Evolutionary conservation across 1,139 yeast species (phyloP).

Genomic region (Suhomyces wounanorum): DNA sequence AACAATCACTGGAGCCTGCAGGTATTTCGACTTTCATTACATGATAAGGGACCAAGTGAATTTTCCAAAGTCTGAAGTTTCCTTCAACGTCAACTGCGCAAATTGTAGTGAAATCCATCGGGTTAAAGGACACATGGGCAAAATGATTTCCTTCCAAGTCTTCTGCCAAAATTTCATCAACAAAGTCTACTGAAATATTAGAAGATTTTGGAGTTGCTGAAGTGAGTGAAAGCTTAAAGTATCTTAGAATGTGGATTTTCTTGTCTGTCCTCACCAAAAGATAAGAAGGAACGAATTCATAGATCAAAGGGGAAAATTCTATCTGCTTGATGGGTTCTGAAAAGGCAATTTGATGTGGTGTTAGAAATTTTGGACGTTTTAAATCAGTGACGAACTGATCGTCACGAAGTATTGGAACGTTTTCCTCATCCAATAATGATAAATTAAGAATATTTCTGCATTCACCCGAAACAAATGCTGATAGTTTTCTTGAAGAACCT

Average conservation of each 20-base stretch:
- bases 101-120: constrained; percentile 38
- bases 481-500: constrained; percentile 18
- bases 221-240: constrained; percentile 12
- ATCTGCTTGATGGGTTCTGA: constrained; percentile 46
- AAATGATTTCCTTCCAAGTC: constrained; percentile 35
- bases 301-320: constrained; percentile 21
- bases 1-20: neutral
- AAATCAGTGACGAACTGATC: neutral
- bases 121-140: constrained; percentile 50
- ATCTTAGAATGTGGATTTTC: constrained; percentile 29
- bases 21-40: neutral
- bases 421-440: constrained; percentile 18
- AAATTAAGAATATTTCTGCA: constrained; percentile 32
- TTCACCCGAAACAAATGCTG: constrained; percentile 40
- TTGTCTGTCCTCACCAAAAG: constrained; percentile 30
- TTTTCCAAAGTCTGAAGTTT: constrained; percentile 45
- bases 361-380: constrained; percentile 15
- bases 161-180: constrained; percentile 25
- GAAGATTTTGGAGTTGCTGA: constrained; percentile 7
- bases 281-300: constrained; percentile 22
- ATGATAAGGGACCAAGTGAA: constrained; percentile 13
- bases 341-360: constrained; percentile 28
- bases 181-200: constrained; percentile 20
- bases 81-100: constrained; percentile 56
- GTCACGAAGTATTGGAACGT: neutral